phyloP scores from a whole-genome alignment of 257 asterid genomes.

The Parsonsia alboflavescens region DNA sequence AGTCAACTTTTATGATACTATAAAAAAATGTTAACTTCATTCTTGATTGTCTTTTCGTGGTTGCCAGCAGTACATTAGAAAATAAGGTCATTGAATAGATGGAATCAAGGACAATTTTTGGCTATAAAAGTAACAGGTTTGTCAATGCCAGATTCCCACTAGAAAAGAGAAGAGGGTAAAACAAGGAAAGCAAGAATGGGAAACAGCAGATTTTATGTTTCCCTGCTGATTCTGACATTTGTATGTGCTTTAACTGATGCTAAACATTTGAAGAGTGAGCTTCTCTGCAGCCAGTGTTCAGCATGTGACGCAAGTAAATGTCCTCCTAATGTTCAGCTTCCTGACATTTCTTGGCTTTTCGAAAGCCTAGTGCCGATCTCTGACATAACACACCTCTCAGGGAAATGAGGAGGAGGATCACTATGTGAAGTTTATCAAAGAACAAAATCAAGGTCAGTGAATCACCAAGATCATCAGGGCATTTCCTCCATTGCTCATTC shows the following conservation, averaged over 20 bases:
- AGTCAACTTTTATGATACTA: conserved; percentile 9
- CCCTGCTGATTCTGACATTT: background rate
- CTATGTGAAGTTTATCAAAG: too few species aligned
- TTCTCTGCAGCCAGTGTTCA: conserved; percentile 51
- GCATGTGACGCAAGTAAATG: conserved; percentile 43
- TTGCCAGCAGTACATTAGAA: background rate
- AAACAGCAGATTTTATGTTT: background rate
- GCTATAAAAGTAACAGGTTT: background rate
- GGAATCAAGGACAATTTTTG: conserved; percentile 3
- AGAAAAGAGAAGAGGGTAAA: background rate
- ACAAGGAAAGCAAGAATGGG: background rate
- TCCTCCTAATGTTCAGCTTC: conserved; percentile 56
- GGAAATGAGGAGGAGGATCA: too few species aligned
- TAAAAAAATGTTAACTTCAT: background rate
- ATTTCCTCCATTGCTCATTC: too few species aligned
- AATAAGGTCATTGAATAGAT: background rate
- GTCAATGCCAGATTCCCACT: background rate
- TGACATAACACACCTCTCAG: too few species aligned
- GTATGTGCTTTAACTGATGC: conserved; percentile 16
- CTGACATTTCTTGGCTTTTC: too few species aligned
- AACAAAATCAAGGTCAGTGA: too few species aligned
- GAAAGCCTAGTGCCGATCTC: too few species aligned
- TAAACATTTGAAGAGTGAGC: conserved; percentile 29
- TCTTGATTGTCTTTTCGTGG: conserved; percentile 10
- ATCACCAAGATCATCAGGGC: too few species aligned